Conservation (phyloP, 495 filamentous ascomycete genomes). For the Neohortaea acidophila region DNA sequence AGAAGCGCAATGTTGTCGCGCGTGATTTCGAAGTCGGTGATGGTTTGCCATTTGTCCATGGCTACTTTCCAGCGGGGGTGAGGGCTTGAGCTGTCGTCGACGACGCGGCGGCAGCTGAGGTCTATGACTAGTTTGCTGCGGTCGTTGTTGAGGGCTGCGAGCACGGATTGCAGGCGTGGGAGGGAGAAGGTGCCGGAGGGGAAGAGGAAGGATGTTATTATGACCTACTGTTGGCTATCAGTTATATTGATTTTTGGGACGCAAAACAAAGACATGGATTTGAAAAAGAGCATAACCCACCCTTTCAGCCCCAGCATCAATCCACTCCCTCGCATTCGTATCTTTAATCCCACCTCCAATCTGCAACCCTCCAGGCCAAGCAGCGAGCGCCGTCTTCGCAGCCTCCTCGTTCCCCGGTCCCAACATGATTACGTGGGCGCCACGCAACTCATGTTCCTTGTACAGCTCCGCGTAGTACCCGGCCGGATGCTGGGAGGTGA, state of each 20-base stretch:
- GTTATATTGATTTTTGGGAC: too few relatives aligned
- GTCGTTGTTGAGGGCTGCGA: conserved; percentile 54
- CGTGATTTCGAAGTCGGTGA: conserved; percentile 88
- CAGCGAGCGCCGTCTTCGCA: conserved; percentile 54
- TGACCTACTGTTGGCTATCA: conserved; percentile 49
- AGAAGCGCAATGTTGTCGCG: conserved; percentile 63
- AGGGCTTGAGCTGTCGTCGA: too few relatives aligned
- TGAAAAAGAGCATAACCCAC: conserved; percentile 32
- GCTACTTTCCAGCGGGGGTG: conserved; percentile 98
- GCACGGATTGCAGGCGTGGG: conserved; percentile 52
- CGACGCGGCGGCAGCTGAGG: conserved; percentile 68
- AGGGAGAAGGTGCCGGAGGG: conserved; percentile 67
- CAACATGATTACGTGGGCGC: conserved; percentile 91
- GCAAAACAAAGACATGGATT: conserved; percentile 2
- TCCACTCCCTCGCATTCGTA: conserved; percentile 70
- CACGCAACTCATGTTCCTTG: conserved; percentile 50
- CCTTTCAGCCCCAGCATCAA: conserved; percentile 78
- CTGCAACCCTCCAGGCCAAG: conserved; percentile 67
- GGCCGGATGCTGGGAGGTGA: conserved; percentile 67
- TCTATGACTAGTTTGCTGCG: conserved; percentile 81
- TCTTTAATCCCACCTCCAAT: conserved; percentile 85
- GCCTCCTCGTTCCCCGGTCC: conserved; percentile 73
- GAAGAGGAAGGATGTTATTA: conserved; percentile 78
- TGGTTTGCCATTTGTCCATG: conserved; percentile 96
- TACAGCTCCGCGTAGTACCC: conserved; percentile 70